Evolutionary conservation across 208 protist genomes (phyloP), one percentile per base, ranked within the genome.

Genomic region (Wallacemonas sp.): DNA sequence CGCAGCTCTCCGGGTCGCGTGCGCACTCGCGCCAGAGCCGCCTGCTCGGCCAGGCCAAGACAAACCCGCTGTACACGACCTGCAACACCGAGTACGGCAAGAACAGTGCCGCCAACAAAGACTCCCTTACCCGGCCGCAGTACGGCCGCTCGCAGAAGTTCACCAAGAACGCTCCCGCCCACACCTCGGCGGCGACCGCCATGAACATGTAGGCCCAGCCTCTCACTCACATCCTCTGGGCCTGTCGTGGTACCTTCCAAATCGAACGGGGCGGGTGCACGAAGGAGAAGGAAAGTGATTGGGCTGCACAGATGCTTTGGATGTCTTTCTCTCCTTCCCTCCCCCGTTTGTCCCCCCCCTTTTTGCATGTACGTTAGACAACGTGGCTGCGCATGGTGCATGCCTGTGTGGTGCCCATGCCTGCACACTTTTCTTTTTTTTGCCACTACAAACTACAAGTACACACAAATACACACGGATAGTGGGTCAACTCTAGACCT

Each of bases 171-270:
- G 59, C 74, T 20, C 72, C 72, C 26, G 49, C 62, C n/a, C 70
- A 64, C 46, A 67, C 62, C 36, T 77, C 76, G 3, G 83, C 87
- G 0, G 82, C 85, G n/a, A 95, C 84, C 1, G 78, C 84, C 25
- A 95, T 95, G 90, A 95, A 95, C 67, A 95, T 95, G 86, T 95
- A 74, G 8, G 33, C 45, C 18, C 46, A 39, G 16, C 5, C 16
- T 10, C 31, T 31, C 31, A 11, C 16, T 10, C 16, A 41, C 12
- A 11, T 59, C 16, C 36, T 41, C 36, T 7, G 14, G 36, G 36
- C 7, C 14, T n/a, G n/a, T n/a, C n/a, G n/a, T n/a, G n/a, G n/a
- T n/a, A n/a, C n/a, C n/a, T n/a, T n/a, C n/a, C n/a, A n/a, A n/a
- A n/a, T n/a, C n/a, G n/a, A n/a, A n/a, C n/a, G n/a, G n/a, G n/a